Evolutionary conservation across 495 filamentous ascomycete genomes (phyloP), one percentile per base, ranked within the genome.

Genomic region (Aspergillus funiculosus): DNA sequence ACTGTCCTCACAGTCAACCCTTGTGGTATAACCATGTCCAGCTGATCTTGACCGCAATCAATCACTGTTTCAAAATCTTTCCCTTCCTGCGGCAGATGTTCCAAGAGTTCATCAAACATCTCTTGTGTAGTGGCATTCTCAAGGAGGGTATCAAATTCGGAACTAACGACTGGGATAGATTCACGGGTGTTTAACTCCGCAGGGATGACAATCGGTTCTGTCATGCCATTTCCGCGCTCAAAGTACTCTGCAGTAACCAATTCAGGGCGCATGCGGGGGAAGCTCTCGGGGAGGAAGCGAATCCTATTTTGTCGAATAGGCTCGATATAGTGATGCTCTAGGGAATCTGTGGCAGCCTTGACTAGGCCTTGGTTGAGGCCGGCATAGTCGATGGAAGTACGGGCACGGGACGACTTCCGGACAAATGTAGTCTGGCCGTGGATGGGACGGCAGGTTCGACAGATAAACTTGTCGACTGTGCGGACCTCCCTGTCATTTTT

Each of bases 11-110:
- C 83, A 0, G 82, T 87, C 29, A 88, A 60, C 13, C 74, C 77
- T 48, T 78, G 61, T 2, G 84, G 84, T 29, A 88, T 85, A 6
- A 87, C 78, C 84, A 87, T 87, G 51, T 82, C 84, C 8, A 88
- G 60, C 39, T 71, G 72, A 57, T 87, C 83, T 56, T 85, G 76
- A 29, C 83, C 75, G 54, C 77, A 67, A 51, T 84, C 79, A 17
- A 69, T 57, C 14, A 76, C 70, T 28, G 69, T 56, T 41, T 79
- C 63, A 45, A 71, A 64, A 42, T 70, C 63, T 8, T 52, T 54
- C 26, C 56, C 61, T 17, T 66, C 58, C 26, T 66, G 65, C 10
- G 57, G 52, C 17, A 62, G 48, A 51, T 66, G 56, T 1, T 73
- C 69, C 7, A 73, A 53, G 14, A 73, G 41, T 17, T 71, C 69